Evolutionary conservation across 768 basidiomycete species (phyloP).

Genomic region (Arthromyces matolae): DNA sequence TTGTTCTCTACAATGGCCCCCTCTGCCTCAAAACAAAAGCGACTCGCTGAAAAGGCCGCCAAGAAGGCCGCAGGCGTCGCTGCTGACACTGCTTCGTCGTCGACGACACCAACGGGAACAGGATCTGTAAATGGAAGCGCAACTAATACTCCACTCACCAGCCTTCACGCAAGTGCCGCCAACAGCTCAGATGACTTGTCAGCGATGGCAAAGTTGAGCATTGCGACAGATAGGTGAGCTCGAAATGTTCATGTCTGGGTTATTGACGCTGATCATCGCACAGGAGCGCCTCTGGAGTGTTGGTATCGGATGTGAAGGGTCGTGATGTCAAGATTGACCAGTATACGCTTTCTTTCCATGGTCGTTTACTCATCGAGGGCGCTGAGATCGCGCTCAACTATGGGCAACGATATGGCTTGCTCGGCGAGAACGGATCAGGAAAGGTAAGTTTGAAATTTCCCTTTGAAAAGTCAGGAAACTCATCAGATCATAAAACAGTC

Average conservation of each 20-base stretch:
- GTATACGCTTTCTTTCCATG: constrained; percentile 96
- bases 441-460: constrained; percentile 57
- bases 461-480: neutral
- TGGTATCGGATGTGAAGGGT: constrained; percentile 87
- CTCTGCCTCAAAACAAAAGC: constrained; percentile 86
- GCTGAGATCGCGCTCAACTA: constrained; percentile 69
- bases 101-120: constrained; percentile 55
- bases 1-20: constrained; percentile 52
- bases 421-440: constrained; percentile 98
- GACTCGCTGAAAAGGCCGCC: constrained; percentile 91
- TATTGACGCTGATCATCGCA: constrained; percentile 3
- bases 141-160: constrained; percentile 78
- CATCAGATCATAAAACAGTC: constrained; percentile 50
- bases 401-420: constrained; percentile 89
- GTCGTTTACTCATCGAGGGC: constrained; percentile 70
- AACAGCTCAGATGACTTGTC: constrained; percentile 76
- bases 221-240: constrained; percentile 85
- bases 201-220: constrained; percentile 83
- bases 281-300: constrained; percentile 88
- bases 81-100: constrained; percentile 46
- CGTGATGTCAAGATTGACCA: constrained; percentile 97
- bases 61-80: constrained; percentile 55
- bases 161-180: constrained; percentile 73
- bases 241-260: neutral
- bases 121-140: constrained; percentile 64